These are phyloP conservation scores for Cryoendolithus antarcticus DNA, from an alignment of 2,329 filamentous ascomycete species.

Conservation along the genomic window DNA sequence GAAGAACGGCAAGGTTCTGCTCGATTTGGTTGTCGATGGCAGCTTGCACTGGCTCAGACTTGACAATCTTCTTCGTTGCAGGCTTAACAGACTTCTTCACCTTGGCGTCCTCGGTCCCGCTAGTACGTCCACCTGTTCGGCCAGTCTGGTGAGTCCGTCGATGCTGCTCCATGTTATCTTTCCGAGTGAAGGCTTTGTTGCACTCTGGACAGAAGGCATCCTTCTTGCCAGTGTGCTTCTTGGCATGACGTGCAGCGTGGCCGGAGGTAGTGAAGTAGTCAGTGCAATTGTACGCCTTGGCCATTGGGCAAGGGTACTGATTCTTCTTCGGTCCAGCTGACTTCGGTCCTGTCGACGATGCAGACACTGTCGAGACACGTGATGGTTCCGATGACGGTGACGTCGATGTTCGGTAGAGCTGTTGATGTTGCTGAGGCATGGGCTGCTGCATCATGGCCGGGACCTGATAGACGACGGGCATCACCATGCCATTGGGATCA, in stretches of 20 bases:
- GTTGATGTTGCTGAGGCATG: constrained; percentile 8
- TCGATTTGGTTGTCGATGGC: constrained; percentile 23
- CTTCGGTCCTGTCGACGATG: constrained; percentile 29
- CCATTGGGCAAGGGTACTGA: constrained; percentile 62
- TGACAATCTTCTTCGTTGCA: constrained; percentile 19
- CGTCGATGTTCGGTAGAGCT: constrained; percentile 26
- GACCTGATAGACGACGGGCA: constrained; percentile 22
- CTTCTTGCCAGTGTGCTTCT: constrained; percentile 74
- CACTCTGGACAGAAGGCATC: constrained; percentile 59
- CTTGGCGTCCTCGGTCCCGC: constrained; percentile 31
- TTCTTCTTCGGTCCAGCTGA: constrained; percentile 41
- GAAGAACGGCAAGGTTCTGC: constrained; percentile 18
- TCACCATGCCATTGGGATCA: constrained; percentile 16
- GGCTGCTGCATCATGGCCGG: constrained; percentile 14
- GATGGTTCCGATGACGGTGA: constrained; percentile 38
- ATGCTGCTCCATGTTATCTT: constrained; percentile 83
- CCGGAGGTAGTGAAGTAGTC: constrained; percentile 78
- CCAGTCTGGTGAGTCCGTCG: constrained; percentile 58
- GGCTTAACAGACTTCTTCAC: constrained; percentile 31
- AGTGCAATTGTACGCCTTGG: constrained; percentile 57
- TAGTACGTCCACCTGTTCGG: constrained; percentile 28
- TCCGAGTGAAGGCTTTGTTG: constrained; percentile 67
- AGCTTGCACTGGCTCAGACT: constrained; percentile 12
- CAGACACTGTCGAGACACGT: constrained; percentile 28
- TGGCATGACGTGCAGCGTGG: constrained; percentile 72